These are phyloP conservation scores for Iberis pinnata DNA, from an alignment of 345 rosid species.

Conservation along the genomic window DNA sequence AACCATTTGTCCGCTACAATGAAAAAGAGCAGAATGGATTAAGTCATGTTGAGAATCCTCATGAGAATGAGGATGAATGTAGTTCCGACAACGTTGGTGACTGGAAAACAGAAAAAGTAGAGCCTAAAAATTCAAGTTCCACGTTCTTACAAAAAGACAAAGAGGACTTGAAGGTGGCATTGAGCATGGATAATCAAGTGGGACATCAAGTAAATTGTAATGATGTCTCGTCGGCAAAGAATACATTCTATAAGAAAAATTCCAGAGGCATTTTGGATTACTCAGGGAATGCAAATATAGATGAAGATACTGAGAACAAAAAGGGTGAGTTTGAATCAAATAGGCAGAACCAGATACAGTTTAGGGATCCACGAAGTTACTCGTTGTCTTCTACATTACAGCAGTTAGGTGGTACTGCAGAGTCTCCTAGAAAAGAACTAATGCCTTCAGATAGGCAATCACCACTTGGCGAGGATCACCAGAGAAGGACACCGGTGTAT, in stretches of 20 bases:
- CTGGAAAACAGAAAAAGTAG: constrained; percentile 37
- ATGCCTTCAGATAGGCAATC: constrained; percentile 30
- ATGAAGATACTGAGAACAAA: constrained; percentile 30
- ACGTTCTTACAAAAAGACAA: constrained; percentile 31
- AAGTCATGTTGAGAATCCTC: too few relatives aligned
- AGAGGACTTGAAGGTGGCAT: constrained; percentile 29
- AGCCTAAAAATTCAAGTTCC: constrained; percentile 28
- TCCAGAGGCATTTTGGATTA: constrained; percentile 29
- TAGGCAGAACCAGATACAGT: constrained; percentile 30
- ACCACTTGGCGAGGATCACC: constrained; percentile 40
- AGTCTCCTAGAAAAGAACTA: constrained; percentile 37
- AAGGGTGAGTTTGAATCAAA: constrained; percentile 32
- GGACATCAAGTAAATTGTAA: constrained; percentile 36
- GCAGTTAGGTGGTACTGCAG: constrained; percentile 48
- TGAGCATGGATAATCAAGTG: constrained; percentile 36
- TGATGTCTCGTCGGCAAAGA: constrained; percentile 35
- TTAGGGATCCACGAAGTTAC: constrained; percentile 46
- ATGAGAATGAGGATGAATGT: constrained; percentile 35
- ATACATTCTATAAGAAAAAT: constrained; percentile 28
- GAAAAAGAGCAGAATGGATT: too few relatives aligned
- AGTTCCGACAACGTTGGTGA: constrained; percentile 24
- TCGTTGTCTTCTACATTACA: constrained; percentile 44
- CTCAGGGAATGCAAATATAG: constrained; percentile 31
- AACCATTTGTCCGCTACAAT: constrained; percentile 22
- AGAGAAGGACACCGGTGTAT: constrained; percentile 41